These are phyloP conservation scores for Mycena citricolor DNA, from an alignment of 1,284 basidiomycete species.

Conservation along the genomic window DNA sequence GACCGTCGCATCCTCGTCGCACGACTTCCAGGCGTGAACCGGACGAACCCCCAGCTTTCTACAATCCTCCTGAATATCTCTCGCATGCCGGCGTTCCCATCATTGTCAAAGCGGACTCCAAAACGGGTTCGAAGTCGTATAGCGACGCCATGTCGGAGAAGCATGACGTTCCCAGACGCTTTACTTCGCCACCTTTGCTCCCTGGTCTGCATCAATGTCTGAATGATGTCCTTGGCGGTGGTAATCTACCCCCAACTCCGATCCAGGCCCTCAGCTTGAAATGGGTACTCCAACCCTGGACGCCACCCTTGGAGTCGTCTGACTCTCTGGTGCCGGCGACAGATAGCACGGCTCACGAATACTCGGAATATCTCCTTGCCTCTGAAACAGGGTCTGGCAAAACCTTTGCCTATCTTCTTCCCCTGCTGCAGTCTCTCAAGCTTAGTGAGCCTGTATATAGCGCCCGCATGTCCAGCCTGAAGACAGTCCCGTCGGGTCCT, in stretches of 20 bases:
- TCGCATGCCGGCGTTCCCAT: constrained; percentile 17
- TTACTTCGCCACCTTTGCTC: constrained; percentile 67
- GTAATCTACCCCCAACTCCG: constrained; percentile 57
- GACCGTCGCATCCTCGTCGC: too few species aligned
- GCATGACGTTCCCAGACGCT: constrained; percentile 29
- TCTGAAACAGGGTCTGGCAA: constrained; percentile 90
- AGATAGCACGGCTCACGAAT: constrained; percentile 25
- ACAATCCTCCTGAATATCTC: constrained; percentile 7
- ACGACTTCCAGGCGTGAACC: too few species aligned
- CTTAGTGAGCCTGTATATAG: constrained; percentile 37
- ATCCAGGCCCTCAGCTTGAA: constrained; percentile 75
- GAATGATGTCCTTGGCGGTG: constrained; percentile 50
- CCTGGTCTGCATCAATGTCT: constrained; percentile 60
- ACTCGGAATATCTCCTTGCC: constrained; percentile 69
- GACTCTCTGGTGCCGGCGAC: constrained; percentile 19
- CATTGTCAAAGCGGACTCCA: constrained; percentile 14
- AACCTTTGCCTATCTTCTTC: constrained; percentile 86
- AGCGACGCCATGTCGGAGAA: constrained; percentile 11
- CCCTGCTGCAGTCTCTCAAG: constrained; percentile 78
- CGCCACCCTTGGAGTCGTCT: constrained; percentile 9
- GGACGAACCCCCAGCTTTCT: too few species aligned
- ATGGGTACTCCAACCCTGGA: constrained; percentile 35
- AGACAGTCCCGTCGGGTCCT: constrained; percentile 50
- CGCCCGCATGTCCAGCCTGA: constrained; percentile 17
- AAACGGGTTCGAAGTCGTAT: constrained; percentile 11